Conservation (phyloP, 495 filamentous ascomycete species). For the Aspergillus sclerotioniger region DNA sequence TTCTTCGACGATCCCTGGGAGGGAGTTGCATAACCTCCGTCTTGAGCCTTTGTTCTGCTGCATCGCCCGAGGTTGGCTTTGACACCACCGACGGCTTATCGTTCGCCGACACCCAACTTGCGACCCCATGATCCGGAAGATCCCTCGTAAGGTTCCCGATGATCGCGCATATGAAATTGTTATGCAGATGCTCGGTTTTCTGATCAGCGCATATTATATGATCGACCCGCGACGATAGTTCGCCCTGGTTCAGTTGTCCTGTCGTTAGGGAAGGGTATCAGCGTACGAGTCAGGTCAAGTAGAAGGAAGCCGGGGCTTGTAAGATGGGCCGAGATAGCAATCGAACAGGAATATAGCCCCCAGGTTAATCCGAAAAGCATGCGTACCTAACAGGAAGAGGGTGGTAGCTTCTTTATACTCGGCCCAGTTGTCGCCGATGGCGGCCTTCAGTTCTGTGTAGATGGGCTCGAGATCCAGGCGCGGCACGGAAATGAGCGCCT, state of each 20-base stretch:
- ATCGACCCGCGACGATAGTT: slow-evolving; percentile 75
- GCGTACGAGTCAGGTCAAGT: not conserved
- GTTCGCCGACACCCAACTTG: slow-evolving; percentile 92
- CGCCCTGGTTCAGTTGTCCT: slow-evolving; percentile 84
- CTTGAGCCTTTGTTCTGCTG: slow-evolving; percentile 87
- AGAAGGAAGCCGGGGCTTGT: not conserved
- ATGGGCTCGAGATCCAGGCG: slow-evolving; percentile 89
- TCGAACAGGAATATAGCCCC: no score
- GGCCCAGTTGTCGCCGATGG: slow-evolving; percentile 81
- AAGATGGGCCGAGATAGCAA: not conserved
- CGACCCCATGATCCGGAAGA: slow-evolving; percentile 86
- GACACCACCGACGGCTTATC: slow-evolving; percentile 83
- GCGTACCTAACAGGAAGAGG: slow-evolving; percentile 77
- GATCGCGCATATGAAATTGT: slow-evolving; percentile 82
- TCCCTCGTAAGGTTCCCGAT: slow-evolving; percentile 85
- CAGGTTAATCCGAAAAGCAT: slow-evolving; percentile 11
- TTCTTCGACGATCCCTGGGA: slow-evolving; percentile 76
- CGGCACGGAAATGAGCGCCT: slow-evolving; percentile 66
- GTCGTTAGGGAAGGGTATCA: slow-evolving; percentile 14
- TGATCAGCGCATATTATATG: slow-evolving; percentile 67
- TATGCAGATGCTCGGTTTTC: slow-evolving; percentile 79
- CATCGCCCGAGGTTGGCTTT: slow-evolving; percentile 81
- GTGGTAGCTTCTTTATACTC: slow-evolving; percentile 82
- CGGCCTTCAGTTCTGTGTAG: slow-evolving; percentile 80
- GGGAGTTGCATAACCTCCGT: slow-evolving; percentile 92